Conservation (phyloP, 2,329 filamentous ascomycete species). For the Nannizziopsis barbatae region DNA sequence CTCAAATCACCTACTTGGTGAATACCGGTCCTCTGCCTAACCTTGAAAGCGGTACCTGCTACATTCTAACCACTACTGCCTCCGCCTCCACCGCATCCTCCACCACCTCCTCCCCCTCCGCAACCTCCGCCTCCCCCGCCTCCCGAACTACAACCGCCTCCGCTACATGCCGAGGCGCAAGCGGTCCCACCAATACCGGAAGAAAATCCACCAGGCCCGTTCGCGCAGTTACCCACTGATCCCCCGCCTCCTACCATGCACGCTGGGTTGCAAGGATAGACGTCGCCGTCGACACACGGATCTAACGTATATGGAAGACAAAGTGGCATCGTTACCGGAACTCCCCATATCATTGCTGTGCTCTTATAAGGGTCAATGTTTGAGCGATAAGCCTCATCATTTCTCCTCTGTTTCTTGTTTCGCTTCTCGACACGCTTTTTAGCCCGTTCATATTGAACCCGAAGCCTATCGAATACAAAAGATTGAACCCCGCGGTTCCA, state of each 20-base stretch:
- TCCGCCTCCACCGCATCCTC: neutral
- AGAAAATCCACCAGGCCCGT: slow-evolving; percentile 30
- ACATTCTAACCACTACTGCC: neutral
- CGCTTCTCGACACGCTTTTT: slow-evolving; percentile 27
- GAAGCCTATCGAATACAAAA: slow-evolving; percentile 34
- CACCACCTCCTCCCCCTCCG: neutral
- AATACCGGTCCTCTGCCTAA: no score
- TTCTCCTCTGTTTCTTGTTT: neutral
- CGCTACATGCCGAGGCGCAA: slow-evolving; percentile 29
- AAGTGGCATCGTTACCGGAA: slow-evolving; percentile 35
- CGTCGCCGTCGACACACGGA: slow-evolving; percentile 30
- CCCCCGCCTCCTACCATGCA: slow-evolving; percentile 31
- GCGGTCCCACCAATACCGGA: slow-evolving; percentile 21
- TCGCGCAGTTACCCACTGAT: slow-evolving; percentile 37
- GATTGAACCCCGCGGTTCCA: slow-evolving; percentile 2
- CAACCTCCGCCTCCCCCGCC: slow-evolving; percentile 33
- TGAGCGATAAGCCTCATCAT: neutral
- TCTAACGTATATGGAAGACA: slow-evolving; percentile 41
- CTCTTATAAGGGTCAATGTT: slow-evolving; percentile 11
- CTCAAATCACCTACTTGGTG: no score
- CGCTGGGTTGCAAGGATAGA: slow-evolving; percentile 37
- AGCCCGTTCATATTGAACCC: slow-evolving; percentile 45
- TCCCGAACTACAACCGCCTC: slow-evolving; percentile 31
- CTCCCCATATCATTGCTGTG: slow-evolving; percentile 34
- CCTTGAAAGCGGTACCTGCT: no score